phyloP scores from a whole-genome alignment of 2,329 filamentous ascomycete genomes.

The Hymenoscyphus albidus region DNA sequence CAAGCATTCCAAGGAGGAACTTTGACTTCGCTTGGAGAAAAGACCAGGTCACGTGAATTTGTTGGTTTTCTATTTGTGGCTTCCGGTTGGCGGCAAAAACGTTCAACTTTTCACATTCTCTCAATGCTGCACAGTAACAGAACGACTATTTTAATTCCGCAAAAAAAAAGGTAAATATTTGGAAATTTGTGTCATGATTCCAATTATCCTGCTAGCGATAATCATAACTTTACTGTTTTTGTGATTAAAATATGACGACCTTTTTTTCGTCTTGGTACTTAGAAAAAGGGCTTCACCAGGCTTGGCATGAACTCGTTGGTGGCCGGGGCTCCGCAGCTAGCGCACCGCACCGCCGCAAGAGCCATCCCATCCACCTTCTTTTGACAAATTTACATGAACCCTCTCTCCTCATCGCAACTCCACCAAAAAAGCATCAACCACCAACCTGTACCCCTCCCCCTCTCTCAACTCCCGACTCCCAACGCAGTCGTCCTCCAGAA shows the following conservation, averaged over 20 bases:
- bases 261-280: background rate
- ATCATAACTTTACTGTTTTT: no score
- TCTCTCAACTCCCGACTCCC: slow-evolving; percentile 3
- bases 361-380: slow-evolving; percentile 4
- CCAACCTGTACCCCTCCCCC: slow-evolving; percentile 19
- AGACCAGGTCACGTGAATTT: no score
- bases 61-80: no score
- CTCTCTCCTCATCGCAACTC: slow-evolving; percentile 7
- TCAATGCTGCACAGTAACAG: no score
- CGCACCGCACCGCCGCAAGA: background rate
- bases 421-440: slow-evolving; percentile 13
- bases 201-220: no score
- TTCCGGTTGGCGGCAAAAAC: no score
- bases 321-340: background rate
- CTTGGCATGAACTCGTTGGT: background rate
- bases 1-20: no score
- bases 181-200: no score
- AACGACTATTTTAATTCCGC: no score
- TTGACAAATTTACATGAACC: slow-evolving; percentile 8
- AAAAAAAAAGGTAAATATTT: no score
- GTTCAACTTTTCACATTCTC: no score
- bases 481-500: slow-evolving; percentile 24
- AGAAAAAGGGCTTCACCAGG: background rate
- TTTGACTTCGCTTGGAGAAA: no score
- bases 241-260: background rate